Conservation (phyloP, 805 yeast species). For the Wickerhamomyces strasburgensis region DNA sequence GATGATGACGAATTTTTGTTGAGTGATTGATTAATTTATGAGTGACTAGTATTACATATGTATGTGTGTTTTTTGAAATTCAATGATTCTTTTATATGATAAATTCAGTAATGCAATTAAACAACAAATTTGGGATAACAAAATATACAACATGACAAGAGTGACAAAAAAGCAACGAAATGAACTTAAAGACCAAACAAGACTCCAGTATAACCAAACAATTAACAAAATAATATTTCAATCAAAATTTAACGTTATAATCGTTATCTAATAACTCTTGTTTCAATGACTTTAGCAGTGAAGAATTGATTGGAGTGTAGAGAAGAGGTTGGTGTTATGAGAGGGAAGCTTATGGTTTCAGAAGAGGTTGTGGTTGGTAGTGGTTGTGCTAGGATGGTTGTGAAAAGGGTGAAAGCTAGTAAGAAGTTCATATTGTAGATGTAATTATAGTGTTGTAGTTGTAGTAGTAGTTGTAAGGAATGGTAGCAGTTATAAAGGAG, state of each 20-base stretch:
- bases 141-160: no score
- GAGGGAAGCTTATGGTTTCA: slow-evolving; percentile 4
- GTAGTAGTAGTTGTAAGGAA: no score
- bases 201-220: no score
- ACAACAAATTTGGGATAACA: no score
- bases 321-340: slow-evolving; percentile 5
- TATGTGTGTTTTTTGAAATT: no score
- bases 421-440: no score
- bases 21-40: slow-evolving; percentile 6
- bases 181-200: neutral
- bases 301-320: slow-evolving; percentile 14
- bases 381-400: slow-evolving; percentile 1
- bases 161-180: no score
- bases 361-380: neutral
- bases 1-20: slow-evolving; percentile 45
- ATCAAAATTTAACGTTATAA: neutral
- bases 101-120: neutral
- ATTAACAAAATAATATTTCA: no score
- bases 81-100: neutral
- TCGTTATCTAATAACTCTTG: slow-evolving; percentile 11
- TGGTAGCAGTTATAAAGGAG: no score
- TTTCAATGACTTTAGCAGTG: slow-evolving; percentile 13
- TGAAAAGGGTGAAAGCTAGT: no score
- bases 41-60: no score
- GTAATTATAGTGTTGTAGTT: no score